A percentile compares a stretch with the other conserved stretches of the same genome.
Evolutionary conservation across 2,329 filamentous ascomycete species (phyloP).

Genomic region (Claviceps spartinae): DNA sequence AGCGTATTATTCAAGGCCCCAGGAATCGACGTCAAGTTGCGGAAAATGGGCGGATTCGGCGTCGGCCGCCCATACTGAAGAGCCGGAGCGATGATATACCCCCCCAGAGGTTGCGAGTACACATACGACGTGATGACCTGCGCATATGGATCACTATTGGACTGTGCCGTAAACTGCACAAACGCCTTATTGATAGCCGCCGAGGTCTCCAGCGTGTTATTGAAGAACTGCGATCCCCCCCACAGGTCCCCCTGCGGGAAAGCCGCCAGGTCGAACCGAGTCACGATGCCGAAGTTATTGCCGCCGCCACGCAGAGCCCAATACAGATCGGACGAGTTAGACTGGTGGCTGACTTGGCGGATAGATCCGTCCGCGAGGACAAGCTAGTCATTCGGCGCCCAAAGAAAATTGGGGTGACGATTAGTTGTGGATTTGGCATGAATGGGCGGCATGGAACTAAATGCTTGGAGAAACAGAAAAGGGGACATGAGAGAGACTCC

Average conservation of each 20-base stretch:
- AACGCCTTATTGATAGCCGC: slow-evolving; percentile 11
- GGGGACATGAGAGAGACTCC: neutral
- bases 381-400: slow-evolving; percentile 8
- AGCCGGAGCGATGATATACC: slow-evolving; percentile 6
- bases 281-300: slow-evolving; percentile 43
- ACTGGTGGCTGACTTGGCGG: slow-evolving; percentile 23
- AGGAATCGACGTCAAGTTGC: slow-evolving; percentile 11
- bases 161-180: slow-evolving; percentile 9
- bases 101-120: slow-evolving; percentile 8
- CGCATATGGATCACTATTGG: slow-evolving; percentile 9
- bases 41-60: slow-evolving; percentile 8
- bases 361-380: slow-evolving; percentile 25
- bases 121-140: slow-evolving; percentile 12
- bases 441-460: neutral
- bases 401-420: neutral
- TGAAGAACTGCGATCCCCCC: slow-evolving; percentile 16
- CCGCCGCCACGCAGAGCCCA: slow-evolving; percentile 44
- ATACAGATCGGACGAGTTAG: slow-evolving; percentile 35
- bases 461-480: neutral
- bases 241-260: slow-evolving; percentile 24
- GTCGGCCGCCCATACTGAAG: slow-evolving; percentile 4
- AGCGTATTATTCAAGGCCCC: slow-evolving; percentile 10
- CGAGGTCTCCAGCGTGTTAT: slow-evolving; percentile 10
- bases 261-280: slow-evolving; percentile 30
- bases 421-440: neutral